Conservation (phyloP, 2,329 filamentous ascomycete genomes). For the Diaporthe eres region DNA sequence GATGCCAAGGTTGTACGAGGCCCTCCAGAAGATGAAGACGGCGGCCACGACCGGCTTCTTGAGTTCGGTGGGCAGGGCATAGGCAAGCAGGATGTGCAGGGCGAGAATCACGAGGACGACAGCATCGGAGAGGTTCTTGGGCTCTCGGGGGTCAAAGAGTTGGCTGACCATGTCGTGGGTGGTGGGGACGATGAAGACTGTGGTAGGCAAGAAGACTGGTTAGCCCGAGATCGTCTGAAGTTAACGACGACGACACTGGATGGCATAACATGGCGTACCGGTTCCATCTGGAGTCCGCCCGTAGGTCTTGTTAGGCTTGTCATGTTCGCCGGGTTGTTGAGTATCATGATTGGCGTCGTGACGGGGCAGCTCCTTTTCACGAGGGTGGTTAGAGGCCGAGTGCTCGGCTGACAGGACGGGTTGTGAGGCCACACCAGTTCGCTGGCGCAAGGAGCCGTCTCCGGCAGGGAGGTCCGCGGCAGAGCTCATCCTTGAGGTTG, state of each 20-base stretch:
- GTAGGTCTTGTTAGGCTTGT: constrained; percentile 79
- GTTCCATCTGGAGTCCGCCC: constrained; percentile 92
- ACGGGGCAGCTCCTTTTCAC: constrained; percentile 24
- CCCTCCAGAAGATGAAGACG: constrained; percentile 92
- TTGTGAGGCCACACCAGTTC: constrained; percentile 26
- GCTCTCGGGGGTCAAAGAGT: constrained; percentile 91
- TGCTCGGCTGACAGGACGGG: constrained; percentile 6
- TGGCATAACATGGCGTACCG: constrained; percentile 65
- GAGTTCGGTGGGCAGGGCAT: constrained; percentile 76
- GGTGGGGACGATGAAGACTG: constrained; percentile 95
- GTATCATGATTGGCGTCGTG: constrained; percentile 34
- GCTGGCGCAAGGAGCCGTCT: constrained; percentile 48
- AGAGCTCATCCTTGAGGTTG: constrained; percentile 45
- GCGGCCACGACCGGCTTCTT: constrained; percentile 84
- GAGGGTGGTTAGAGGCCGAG: constrained; percentile 36
- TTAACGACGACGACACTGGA: constrained; percentile 10
- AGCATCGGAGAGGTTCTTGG: constrained; percentile 92
- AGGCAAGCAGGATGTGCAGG: constrained; percentile 81
- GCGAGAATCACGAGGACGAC: constrained; percentile 84
- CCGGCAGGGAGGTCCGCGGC: constrained; percentile 44
- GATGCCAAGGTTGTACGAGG: constrained; percentile 94
- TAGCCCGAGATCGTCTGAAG: background rate
- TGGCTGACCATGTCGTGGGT: constrained; percentile 99
- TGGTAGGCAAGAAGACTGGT: background rate
- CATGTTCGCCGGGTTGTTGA: constrained; percentile 22